Conservation (phyloP, 768 basidiomycete genomes). For the Boletus reticuloceps region DNA sequence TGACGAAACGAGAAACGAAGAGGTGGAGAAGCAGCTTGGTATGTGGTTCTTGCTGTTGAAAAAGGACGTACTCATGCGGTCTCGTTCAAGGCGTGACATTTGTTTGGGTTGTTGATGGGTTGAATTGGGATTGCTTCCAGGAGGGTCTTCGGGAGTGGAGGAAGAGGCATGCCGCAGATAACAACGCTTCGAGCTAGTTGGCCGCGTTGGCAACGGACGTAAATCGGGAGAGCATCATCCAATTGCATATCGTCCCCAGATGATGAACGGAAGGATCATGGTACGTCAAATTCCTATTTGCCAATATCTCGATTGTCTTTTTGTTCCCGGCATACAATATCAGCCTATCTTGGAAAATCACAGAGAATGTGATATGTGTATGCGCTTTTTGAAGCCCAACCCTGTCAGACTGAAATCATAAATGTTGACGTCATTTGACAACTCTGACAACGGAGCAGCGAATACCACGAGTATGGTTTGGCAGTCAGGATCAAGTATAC, state of each 20-base stretch:
- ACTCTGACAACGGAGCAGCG: constrained; percentile 6
- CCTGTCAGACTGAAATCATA: neutral
- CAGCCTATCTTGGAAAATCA: constrained; percentile 11
- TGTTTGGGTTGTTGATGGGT: constrained; percentile 61
- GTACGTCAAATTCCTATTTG: constrained; percentile 2
- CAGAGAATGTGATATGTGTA: neutral
- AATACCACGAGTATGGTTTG: constrained; percentile 2
- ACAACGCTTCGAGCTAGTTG: constrained; percentile 7
- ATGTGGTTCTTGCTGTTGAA: neutral
- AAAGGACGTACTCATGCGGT: neutral
- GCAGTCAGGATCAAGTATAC: neutral
- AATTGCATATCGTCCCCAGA: neutral
- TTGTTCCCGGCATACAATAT: neutral
- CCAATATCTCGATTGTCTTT: neutral
- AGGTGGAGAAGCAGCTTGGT: constrained; percentile 54
- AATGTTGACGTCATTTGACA: neutral
- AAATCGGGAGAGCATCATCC: neutral
- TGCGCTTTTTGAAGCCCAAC: neutral
- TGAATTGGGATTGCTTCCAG: constrained; percentile 61
- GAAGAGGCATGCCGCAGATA: constrained; percentile 35
- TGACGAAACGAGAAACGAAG: constrained; percentile 57
- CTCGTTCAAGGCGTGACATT: constrained; percentile 74
- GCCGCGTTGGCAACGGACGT: neutral
- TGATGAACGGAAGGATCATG: neutral
- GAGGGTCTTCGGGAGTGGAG: constrained; percentile 75